Evolutionary conservation across 2,329 filamentous ascomycete genomes (phyloP).

Genomic region (Diplodia corticola): DNA sequence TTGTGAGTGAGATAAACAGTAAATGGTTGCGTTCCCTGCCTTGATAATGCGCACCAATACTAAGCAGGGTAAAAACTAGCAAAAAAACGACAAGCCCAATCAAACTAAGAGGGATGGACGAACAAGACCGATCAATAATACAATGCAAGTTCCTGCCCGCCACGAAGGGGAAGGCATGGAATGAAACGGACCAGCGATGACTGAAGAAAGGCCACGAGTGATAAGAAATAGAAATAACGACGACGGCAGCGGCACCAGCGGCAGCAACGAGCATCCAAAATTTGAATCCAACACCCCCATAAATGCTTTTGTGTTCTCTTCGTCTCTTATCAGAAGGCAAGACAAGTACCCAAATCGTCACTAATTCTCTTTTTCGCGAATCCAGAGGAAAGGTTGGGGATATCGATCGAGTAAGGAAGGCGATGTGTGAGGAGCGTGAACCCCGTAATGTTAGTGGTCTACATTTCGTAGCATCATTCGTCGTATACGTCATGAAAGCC

Average conservation of each 20-base stretch:
- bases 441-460: constrained; percentile 23
- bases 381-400: constrained; percentile 21
- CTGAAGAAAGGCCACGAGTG: not conserved
- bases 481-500: constrained; percentile 30
- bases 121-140: constrained; percentile 18
- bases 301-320: constrained; percentile 24
- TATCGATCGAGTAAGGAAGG: constrained; percentile 22
- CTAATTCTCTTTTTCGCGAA: constrained; percentile 22
- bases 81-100: not conserved
- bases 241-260: constrained; percentile 16
- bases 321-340: constrained; percentile 22
- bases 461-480: constrained; percentile 31
- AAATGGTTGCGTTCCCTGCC: constrained; percentile 2
- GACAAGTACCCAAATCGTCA: constrained; percentile 23
- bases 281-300: constrained; percentile 20
- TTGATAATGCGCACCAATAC: constrained; percentile 4
- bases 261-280: constrained; percentile 21
- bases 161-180: constrained; percentile 12
- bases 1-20: not conserved
- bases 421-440: constrained; percentile 24
- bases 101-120: constrained; percentile 4
- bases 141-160: constrained; percentile 23
- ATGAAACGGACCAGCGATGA: constrained; percentile 16
- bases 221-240: constrained; percentile 8
- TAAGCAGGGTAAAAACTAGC: constrained; percentile 15